Evolutionary conservation across 176 grass and related monocot species (phyloP), one percentile per base, ranked within the genome.

Genomic region (Juncus inflexus): DNA sequence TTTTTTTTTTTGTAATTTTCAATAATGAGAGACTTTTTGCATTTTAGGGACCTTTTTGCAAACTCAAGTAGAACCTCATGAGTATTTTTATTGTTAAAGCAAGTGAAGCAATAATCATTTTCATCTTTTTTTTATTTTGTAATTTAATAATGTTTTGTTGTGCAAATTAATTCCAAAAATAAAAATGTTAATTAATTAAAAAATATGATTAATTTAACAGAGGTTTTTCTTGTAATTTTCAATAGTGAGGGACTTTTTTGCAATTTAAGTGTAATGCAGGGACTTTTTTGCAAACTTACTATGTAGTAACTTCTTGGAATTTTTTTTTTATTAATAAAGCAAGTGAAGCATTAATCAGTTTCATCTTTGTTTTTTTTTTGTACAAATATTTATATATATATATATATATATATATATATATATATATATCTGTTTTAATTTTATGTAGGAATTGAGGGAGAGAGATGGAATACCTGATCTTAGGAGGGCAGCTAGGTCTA

Each of bases 381-480:
- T 58, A 37, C 11, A 60, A 64, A 81, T 59, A 55, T 43, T 75
- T 15, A 28, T 28, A 28, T 28, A 28, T 28, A 28, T 28, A 28
- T 28, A 28, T 28, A n/a, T n/a, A n/a, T n/a, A n/a, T n/a, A n/a
- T n/a, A 81, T 59, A 55, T 43, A 71, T 15, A 28, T 28, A 28
- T 28, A 28, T 28, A 28, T 28, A 28, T 28, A 28, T 28, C 19
- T 28, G 19, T 28, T 28, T 28, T 28, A 28, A 16, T 83, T 35
- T 62, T 77, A 35, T 99, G 77, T 75, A 99, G 94, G 83, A 89
- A 62, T 76, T 89, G 40, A 89, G 88, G 68, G 72, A 66, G 69
- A 91, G 70, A 65, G 82, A 99, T 81, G 94, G 94, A 35, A 62
- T 99, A 77, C 94, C 94, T 78, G 88, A 92, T 86, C 80, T 99